Evolutionary conservation across 768 basidiomycete genomes (phyloP).

Genomic region (Mycena pura): DNA sequence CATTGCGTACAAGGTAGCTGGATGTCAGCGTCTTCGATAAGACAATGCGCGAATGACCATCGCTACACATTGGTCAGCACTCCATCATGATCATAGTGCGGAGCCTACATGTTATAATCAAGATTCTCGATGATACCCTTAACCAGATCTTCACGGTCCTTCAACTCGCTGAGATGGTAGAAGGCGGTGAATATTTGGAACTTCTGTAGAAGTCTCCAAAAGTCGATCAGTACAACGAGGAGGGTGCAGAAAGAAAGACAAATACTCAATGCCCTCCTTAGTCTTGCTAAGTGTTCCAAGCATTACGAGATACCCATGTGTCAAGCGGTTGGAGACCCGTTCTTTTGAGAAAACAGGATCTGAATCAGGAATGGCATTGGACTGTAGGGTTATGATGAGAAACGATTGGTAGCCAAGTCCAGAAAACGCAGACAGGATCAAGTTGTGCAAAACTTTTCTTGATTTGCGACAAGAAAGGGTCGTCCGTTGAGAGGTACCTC

Average conservation of each 20-base stretch:
- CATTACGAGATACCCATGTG: constrained; percentile 95
- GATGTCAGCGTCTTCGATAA: constrained; percentile 95
- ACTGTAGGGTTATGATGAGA: constrained; percentile 46
- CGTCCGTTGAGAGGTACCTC: constrained; percentile 80
- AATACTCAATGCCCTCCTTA: constrained; percentile 89
- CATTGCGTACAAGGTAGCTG: constrained; percentile 72
- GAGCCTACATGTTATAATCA: constrained; percentile 84
- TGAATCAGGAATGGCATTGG: constrained; percentile 72
- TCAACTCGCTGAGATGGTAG: constrained; percentile 91
- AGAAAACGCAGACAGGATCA: constrained; percentile 72
- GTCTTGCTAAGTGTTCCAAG: constrained; percentile 89
- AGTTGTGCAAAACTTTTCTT: constrained; percentile 89
- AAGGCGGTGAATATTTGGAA: constrained; percentile 95
- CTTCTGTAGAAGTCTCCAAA: constrained; percentile 82
- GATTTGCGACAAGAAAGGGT: constrained; percentile 84
- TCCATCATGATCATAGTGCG: constrained; percentile 14
- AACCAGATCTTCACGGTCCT: constrained; percentile 90
- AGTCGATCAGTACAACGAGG: not conserved
- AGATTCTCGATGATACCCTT: constrained; percentile 90
- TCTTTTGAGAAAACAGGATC: constrained; percentile 88
- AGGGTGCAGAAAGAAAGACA: constrained; percentile 13
- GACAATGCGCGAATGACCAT: constrained; percentile 93
- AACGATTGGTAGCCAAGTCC: not conserved
- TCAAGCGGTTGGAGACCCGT: constrained; percentile 81
- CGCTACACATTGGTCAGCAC: constrained; percentile 53